Percentiles rank a stretch among this genome's conserved stretches.
phyloP scores from a whole-genome alignment of 371 early-diverging fungal genomes.

The Parasitella parasitica region DNA sequence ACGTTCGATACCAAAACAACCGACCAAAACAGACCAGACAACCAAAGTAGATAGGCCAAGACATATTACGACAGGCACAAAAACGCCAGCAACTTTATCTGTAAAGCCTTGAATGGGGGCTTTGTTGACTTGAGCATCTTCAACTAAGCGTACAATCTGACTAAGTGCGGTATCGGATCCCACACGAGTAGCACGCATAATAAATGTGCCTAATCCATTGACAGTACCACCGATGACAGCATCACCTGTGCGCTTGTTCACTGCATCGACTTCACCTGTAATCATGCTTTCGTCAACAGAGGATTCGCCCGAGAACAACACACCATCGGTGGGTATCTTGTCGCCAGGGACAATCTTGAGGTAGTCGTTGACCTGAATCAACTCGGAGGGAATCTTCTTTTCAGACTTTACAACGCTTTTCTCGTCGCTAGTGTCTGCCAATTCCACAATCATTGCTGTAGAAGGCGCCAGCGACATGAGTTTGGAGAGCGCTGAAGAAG shows the following conservation, averaged over 20 bases:
- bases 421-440: slow-evolving; percentile 1
- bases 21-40: slow-evolving; percentile 74
- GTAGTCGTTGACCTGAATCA: slow-evolving; percentile 82
- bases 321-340: slow-evolving; percentile 92
- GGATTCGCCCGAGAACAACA: slow-evolving; percentile 76
- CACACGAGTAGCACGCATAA: slow-evolving; percentile 71
- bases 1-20: slow-evolving; percentile 36
- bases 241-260: slow-evolving; percentile 71
- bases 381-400: slow-evolving; percentile 78
- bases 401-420: slow-evolving; percentile 51
- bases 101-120: slow-evolving; percentile 87
- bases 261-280: slow-evolving; percentile 96
- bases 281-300: slow-evolving; percentile 97
- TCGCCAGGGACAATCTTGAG: slow-evolving; percentile 92
- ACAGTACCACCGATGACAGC: slow-evolving; percentile 91
- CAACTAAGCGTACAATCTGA: slow-evolving; percentile 88
- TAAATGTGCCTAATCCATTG: slow-evolving; percentile 80
- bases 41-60: slow-evolving; percentile 73
- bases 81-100: slow-evolving; percentile 81
- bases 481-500: slow-evolving; percentile 85
- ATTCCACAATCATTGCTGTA: slow-evolving; percentile 41
- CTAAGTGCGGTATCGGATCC: slow-evolving; percentile 81
- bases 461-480: slow-evolving; percentile 86
- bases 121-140: slow-evolving; percentile 82
- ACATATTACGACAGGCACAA: slow-evolving; percentile 85